Conservation (phyloP, 1,139 yeast genomes). For the Casaregolazyma suthepensis region DNA sequence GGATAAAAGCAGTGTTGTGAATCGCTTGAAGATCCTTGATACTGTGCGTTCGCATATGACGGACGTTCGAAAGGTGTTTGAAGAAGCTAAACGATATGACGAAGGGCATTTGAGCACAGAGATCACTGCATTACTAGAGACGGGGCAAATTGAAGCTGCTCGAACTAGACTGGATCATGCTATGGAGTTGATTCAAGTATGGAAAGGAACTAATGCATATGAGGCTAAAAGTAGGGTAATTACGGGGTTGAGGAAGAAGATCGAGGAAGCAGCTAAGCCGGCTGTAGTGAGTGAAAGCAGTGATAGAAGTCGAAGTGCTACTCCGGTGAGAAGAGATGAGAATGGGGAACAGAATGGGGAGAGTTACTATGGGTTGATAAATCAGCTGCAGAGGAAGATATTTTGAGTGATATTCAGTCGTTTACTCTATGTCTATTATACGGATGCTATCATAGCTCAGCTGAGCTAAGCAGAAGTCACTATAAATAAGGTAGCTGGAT, state of each 20-base stretch:
- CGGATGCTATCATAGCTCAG: too few species aligned
- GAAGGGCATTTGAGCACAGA: conserved; percentile 21
- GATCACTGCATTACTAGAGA: conserved; percentile 18
- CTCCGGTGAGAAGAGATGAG: neutral
- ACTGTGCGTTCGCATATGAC: conserved; percentile 25
- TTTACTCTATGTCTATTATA: too few species aligned
- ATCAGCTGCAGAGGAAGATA: conserved; percentile 18
- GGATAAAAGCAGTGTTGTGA: neutral
- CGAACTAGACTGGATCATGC: conserved; percentile 19
- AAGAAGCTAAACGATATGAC: conserved; percentile 25
- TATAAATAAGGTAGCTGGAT: neutral
- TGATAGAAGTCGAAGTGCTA: neutral
- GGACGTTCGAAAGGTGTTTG: conserved; percentile 26
- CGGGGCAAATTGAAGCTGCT: conserved; percentile 22
- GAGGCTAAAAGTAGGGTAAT: conserved; percentile 21
- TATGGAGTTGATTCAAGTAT: conserved; percentile 23
- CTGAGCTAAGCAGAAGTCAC: neutral
- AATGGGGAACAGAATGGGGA: conserved; percentile 2
- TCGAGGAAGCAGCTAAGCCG: neutral
- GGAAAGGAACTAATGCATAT: conserved; percentile 29
- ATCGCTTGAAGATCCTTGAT: conserved; percentile 24
- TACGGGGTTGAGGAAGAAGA: conserved; percentile 19
- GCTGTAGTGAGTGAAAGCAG: neutral
- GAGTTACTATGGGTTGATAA: conserved; percentile 17
- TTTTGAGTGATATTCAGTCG: too few species aligned